phyloP scores from a whole-genome alignment of 768 basidiomycete species.

The Podaxis mareebaensis region DNA sequence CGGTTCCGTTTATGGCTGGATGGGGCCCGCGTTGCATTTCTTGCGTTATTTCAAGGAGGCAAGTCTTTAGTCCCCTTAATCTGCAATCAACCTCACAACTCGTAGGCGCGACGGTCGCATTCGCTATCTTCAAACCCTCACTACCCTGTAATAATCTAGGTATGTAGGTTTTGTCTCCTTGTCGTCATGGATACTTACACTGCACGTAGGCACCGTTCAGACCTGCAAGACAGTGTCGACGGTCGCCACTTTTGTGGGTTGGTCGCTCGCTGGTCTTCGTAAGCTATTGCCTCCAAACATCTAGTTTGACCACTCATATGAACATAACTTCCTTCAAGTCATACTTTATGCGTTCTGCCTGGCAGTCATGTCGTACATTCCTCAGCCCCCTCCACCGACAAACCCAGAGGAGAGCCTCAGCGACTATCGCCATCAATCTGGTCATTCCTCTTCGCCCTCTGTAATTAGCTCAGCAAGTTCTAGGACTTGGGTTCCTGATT shows the following conservation, averaged over 20 bases:
- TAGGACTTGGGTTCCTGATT: neutral
- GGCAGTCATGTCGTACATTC: slow-evolving; percentile 30
- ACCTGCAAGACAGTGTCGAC: slow-evolving; percentile 32
- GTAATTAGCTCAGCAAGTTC: neutral
- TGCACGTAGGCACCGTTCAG: slow-evolving; percentile 25
- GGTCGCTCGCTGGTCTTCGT: slow-evolving; percentile 35
- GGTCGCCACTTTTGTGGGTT: slow-evolving; percentile 31
- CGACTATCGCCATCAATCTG: neutral
- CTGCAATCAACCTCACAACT: neutral
- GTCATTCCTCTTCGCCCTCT: neutral
- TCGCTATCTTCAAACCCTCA: slow-evolving; percentile 29
- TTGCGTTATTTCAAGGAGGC: slow-evolving; percentile 35
- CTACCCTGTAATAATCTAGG: slow-evolving; percentile 38
- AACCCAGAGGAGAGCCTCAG: slow-evolving; percentile 26
- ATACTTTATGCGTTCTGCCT: slow-evolving; percentile 30
- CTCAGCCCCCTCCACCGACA: slow-evolving; percentile 23
- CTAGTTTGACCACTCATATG: neutral
- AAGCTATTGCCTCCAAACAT: slow-evolving; percentile 18
- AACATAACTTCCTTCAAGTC: slow-evolving; percentile 19
- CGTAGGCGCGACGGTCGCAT: slow-evolving; percentile 33
- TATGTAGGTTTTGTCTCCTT: slow-evolving; percentile 16
- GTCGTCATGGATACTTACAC: neutral
- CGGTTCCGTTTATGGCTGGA: slow-evolving; percentile 40
- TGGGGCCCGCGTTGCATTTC: slow-evolving; percentile 30
- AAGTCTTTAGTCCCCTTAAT: slow-evolving; percentile 11